These are phyloP conservation scores for Lachancea sp. DNA, from an alignment of 805 yeast species.

Conservation along the genomic window DNA sequence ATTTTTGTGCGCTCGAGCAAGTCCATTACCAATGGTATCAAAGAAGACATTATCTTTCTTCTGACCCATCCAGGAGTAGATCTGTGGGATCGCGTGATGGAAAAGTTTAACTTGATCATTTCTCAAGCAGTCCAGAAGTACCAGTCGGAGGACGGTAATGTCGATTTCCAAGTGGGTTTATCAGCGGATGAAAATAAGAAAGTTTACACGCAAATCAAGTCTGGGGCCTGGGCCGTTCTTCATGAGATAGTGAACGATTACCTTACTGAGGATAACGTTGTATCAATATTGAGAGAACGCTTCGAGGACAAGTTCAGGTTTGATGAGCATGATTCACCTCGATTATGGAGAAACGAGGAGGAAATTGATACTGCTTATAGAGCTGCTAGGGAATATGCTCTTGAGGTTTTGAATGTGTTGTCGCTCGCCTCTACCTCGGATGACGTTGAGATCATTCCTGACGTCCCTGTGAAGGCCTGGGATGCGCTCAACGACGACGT, in stretches of 20 bases:
- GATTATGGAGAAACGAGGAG: constrained; percentile 64
- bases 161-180: constrained; percentile 66
- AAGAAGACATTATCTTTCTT: constrained; percentile 44
- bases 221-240: constrained; percentile 60
- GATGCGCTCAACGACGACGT: constrained; percentile 19
- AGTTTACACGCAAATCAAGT: constrained; percentile 41
- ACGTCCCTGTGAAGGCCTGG: constrained; percentile 36
- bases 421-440: constrained; percentile 48
- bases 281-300: constrained; percentile 61
- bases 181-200: constrained; percentile 36
- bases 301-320: constrained; percentile 82
- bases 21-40: constrained; percentile 41
- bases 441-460: constrained; percentile 56
- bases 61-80: constrained; percentile 44
- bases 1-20: constrained; percentile 42
- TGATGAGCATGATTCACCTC: constrained; percentile 76
- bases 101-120: constrained; percentile 37
- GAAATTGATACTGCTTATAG: constrained; percentile 66
- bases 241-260: constrained; percentile 53
- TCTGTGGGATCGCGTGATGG: constrained; percentile 57
- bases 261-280: constrained; percentile 58
- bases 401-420: constrained; percentile 52
- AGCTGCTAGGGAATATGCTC: constrained; percentile 52
- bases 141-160: constrained; percentile 17
- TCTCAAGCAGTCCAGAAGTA: constrained; percentile 30